A percentile compares a stretch with the other conserved stretches of the same genome.
Conservation (phyloP, 202 grass and related monocot species). For the Zizania palustris region DNA sequence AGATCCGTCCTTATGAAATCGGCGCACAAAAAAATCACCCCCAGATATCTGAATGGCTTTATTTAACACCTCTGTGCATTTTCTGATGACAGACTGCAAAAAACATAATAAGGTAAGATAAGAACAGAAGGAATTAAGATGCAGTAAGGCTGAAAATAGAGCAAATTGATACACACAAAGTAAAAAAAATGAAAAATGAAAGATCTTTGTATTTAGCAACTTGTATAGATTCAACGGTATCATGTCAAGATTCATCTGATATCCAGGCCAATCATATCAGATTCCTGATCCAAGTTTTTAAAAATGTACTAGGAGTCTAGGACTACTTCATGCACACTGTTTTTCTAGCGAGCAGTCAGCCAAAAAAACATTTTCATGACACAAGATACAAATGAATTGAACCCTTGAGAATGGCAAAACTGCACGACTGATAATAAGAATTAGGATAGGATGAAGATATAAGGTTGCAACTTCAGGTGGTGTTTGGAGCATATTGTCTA, state of each 20-base stretch:
- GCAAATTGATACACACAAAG: slow-evolving; percentile 17
- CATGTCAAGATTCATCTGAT: slow-evolving; percentile 1
- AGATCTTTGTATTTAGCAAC: slow-evolving; percentile 11
- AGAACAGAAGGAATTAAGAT: slow-evolving; percentile 2
- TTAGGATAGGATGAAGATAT: slow-evolving; percentile 13
- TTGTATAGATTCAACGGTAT: not conserved
- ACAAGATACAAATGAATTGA: slow-evolving; percentile 14
- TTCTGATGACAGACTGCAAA: slow-evolving; percentile 73
- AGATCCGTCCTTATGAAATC: slow-evolving; percentile 80
- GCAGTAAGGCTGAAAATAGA: slow-evolving; percentile 28
- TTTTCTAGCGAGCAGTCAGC: not conserved
- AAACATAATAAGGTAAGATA: slow-evolving; percentile 35
- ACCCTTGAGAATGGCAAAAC: slow-evolving; percentile 6
- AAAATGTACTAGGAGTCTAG: not conserved
- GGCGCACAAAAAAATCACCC: slow-evolving; percentile 82
- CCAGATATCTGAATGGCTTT: slow-evolving; percentile 69
- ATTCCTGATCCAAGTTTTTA: slow-evolving; percentile 27
- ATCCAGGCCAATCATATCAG: not conserved
- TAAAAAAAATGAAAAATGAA: slow-evolving; percentile 11
- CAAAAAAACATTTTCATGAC: slow-evolving; percentile 25
- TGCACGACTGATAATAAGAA: slow-evolving; percentile 5
- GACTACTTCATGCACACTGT: slow-evolving; percentile 9
- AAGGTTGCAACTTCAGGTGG: slow-evolving; percentile 2
- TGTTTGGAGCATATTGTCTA: not conserved
- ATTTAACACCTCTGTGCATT: slow-evolving; percentile 70